Conservation (phyloP, 73 alveolate species). For the Paramecium octaurelia region DNA sequence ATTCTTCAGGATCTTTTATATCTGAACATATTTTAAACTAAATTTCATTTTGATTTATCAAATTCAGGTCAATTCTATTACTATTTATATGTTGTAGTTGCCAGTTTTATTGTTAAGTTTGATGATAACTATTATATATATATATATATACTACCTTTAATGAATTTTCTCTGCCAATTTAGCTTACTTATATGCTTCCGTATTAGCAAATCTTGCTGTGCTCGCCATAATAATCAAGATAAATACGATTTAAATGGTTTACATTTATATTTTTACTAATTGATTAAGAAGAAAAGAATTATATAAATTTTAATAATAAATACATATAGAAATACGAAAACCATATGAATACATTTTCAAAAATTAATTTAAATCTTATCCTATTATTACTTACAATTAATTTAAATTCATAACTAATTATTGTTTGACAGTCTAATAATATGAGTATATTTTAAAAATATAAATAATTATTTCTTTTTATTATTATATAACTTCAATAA, state of each 20-base stretch:
- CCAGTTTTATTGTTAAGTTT: not conserved
- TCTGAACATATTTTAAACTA: not conserved
- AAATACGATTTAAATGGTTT: not conserved
- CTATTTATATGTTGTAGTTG: not conserved
- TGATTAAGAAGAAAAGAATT: not conserved
- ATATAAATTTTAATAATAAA: no score
- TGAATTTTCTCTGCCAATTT: not conserved
- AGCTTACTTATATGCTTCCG: not conserved
- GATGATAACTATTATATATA: not conserved
- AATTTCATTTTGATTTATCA: not conserved
- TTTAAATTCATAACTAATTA: not conserved
- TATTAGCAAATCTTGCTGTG: not conserved
- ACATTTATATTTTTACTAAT: not conserved
- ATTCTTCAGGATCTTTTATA: not conserved
- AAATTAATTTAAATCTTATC: not conserved
- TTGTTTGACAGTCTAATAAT: not conserved
- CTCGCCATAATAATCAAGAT: not conserved
- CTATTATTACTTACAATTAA: not conserved
- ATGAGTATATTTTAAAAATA: not conserved
- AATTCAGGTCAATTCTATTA: not conserved
- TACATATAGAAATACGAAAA: not conserved
- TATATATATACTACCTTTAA: not conserved
- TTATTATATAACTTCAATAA: no score
- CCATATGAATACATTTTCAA: not conserved
- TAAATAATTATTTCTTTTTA: not conserved